phyloP scores from a whole-genome alignment of 1,284 basidiomycete genomes.

The Chiua sp. region DNA sequence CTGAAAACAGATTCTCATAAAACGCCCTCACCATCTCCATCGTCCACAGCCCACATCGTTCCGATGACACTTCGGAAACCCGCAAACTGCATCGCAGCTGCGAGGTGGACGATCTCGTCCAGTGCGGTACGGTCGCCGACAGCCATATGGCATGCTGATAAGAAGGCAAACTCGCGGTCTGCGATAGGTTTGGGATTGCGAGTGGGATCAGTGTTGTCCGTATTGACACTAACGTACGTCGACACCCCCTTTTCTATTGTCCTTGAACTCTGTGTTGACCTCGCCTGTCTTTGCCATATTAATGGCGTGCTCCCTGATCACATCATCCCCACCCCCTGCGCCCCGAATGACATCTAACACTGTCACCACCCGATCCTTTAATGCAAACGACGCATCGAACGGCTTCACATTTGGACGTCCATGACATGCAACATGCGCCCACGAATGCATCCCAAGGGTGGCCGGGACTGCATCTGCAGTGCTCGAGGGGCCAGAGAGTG shows the following conservation, averaged over 20 bases:
- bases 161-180: slow-evolving; percentile 20
- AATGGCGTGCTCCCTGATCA: not conserved
- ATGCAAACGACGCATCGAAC: slow-evolving; percentile 35
- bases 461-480: slow-evolving; percentile 12
- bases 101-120: slow-evolving; percentile 25
- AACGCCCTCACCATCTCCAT: slow-evolving; percentile 19
- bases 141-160: slow-evolving; percentile 28
- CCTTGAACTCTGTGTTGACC: no score
- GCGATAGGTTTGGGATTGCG: not conserved
- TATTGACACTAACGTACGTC: no score
- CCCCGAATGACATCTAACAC: slow-evolving; percentile 36
- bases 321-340: not conserved
- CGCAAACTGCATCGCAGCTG: slow-evolving; percentile 27
- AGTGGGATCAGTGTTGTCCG: no score
- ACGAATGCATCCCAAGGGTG: slow-evolving; percentile 24
- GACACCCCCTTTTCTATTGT: no score
- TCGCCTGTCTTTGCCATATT: not conserved
- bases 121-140: slow-evolving; percentile 7
- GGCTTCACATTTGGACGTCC: slow-evolving; percentile 27
- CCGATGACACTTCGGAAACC: slow-evolving; percentile 27
- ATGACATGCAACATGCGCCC: slow-evolving; percentile 39
- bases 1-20: slow-evolving; percentile 17
- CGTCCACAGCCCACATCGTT: slow-evolving; percentile 31
- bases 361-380: slow-evolving; percentile 31
- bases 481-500: slow-evolving; percentile 16